Evolutionary conservation across 768 basidiomycete genomes (phyloP).

Genomic region (Leccinum longicurvipes): DNA sequence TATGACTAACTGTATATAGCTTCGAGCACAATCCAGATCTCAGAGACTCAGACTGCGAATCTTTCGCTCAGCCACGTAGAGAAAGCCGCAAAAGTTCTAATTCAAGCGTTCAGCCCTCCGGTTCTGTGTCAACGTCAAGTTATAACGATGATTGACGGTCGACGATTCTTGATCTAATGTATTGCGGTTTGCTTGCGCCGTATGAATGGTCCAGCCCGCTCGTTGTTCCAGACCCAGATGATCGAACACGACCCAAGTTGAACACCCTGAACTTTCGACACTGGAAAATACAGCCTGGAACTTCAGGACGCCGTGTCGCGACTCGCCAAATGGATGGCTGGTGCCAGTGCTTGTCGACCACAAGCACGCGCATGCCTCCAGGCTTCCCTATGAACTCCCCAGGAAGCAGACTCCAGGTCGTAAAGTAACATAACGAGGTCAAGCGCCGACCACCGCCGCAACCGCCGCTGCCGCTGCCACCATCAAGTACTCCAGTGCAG

Average conservation of each 20-base stretch:
- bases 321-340: background rate
- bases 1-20: background rate
- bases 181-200: too few relatives aligned
- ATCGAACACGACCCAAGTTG: background rate
- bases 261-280: background rate
- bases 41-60: background rate
- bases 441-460: background rate
- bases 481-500: background rate
- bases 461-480: background rate
- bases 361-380: background rate
- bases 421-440: background rate
- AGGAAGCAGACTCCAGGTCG: background rate
- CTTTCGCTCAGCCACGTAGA: background rate
- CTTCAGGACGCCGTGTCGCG: background rate
- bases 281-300: background rate
- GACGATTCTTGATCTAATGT: background rate
- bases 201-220: background rate
- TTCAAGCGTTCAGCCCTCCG: background rate
- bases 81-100: background rate
- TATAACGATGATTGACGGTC: background rate
- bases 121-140: background rate
- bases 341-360: background rate
- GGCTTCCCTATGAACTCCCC: background rate
- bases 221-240: background rate
- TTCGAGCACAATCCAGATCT: background rate